Evolutionary conservation across 2,329 filamentous ascomycete genomes (phyloP), one percentile per base, ranked within the genome.

Genomic region (Aschersonia sp.): DNA sequence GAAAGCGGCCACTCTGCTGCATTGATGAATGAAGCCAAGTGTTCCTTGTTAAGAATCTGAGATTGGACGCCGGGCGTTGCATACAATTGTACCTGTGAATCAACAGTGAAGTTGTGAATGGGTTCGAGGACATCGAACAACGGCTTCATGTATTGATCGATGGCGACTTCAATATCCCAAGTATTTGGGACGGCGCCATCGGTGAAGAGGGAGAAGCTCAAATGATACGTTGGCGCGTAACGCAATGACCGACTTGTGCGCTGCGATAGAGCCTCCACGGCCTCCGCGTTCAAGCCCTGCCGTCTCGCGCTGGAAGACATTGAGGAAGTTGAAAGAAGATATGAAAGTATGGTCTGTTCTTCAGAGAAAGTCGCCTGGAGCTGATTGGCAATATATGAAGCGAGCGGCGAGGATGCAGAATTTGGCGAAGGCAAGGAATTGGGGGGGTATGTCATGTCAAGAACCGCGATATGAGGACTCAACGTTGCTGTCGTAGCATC

Each of bases 1-100:
- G 85, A 94, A 3, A 98, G 67, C 0, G 92, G 92, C 92, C 92
- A 98, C 66, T 98, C 92, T 2, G 92, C 92, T 2, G 90, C 89
- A 58, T 98, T 98, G 64, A 98, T 88, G 59, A 98, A 98, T 1
- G 86, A 89, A 39, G 87, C 87, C 1, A 98, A 73, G 56, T 95
- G 88, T 55, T 94, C 84, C 60, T 87, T 89, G 56, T 77, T 81
- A 37, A 98, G 68, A 0, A 83, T 73, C 30, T 81, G 67, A 12
- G 73, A 72, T 56, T 77, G 73, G 1, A 78, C 75, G n/a, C 79
- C 76, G 0, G 79, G 76, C 1, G 71, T 68, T n/a, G 92, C 90
- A 60, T 95, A 95, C 0, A 97, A 75, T 65, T 98, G 92, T 3
- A 98, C 85, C 65, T 98, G 92, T 0, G 88, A 94, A 60, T 97